Base-by-base conservation (phyloP, 345 rosid genomes). In the Barbarea vulgaris region DNA sequence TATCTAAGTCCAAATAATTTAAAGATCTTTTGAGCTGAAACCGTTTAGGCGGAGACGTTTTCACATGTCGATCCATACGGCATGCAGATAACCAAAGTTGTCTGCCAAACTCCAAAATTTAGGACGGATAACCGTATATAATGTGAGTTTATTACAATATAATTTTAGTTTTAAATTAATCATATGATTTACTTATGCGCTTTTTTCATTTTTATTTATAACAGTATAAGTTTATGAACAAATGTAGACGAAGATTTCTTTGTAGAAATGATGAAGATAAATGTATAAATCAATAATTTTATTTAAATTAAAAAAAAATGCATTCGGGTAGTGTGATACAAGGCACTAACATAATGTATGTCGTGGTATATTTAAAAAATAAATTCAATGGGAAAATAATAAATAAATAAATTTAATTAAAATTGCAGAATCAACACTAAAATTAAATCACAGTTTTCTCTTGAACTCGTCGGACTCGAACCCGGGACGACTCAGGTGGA, bases 401-500 rank as follows among this genome's bases (percentile, higher is more conserved):
- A 9, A 70, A 52, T 9, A 25, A 71, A 72, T 36, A 1, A 67
- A 75, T 34, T 24, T 10, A 13, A 37, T 60, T 28, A 44, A 50
- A 47, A 46, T 9, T 58, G 10, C 44, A 3, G 7, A 56, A 56
- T 8, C 52, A 62, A 34, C 5, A 52, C 55, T 27, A 42, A 42
- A 72, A 72, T 3, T 9, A 37, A 8, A 52, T 36, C 57, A 22
- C 60, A 17, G 7, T 36, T 11, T 24, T 25, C 10, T 34, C 60
- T 53, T 55, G 11, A 51, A 46, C 80, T 81, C 78, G 78, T 81
- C 78, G 77, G 75, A 79, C 67, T 75, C 55, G 81, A 81, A 85
- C 85, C 69, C 77, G 81, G 93, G 93, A 90, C 86, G 91, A 90
- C 93, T 83, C 80, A 58, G 85, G 88, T 85, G 70, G 82, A 84